These are phyloP conservation scores for Cladosporium sp. DNA, from an alignment of 2,329 filamentous ascomycete species.

Conservation along the genomic window DNA sequence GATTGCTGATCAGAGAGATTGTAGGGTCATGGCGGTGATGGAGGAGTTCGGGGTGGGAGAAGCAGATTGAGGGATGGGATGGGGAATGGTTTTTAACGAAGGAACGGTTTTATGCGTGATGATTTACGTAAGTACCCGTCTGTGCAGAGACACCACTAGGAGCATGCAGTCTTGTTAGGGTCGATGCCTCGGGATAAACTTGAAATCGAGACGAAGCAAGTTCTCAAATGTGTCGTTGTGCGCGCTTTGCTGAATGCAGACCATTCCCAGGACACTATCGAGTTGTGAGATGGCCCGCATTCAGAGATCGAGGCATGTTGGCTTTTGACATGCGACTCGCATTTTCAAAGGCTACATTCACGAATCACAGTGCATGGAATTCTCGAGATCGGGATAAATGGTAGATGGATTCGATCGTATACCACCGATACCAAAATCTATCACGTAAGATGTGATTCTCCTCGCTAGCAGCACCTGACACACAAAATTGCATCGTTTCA, in stretches of 20 bases:
- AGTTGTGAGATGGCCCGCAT: no score
- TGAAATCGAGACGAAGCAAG: no score
- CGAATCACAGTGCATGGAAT: no score
- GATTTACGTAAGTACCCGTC: no score
- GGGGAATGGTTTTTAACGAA: neutral
- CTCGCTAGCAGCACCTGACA: neutral
- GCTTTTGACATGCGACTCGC: no score
- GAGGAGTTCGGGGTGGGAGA: conserved; percentile 43
- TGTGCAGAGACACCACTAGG: neutral
- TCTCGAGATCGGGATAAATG: no score
- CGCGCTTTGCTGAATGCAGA: no score
- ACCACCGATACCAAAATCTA: conserved; percentile 9
- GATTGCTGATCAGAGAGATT: conserved; percentile 60
- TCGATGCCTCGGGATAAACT: neutral
- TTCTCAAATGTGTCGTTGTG: no score
- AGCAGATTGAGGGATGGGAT: conserved; percentile 35
- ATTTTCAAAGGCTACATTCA: no score
- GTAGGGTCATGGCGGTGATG: conserved; percentile 47
- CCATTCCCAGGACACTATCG: no score
- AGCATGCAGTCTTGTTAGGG: neutral
- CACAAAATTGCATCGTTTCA: neutral
- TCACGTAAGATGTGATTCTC: conserved; percentile 3
- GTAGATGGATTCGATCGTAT: conserved; percentile 2
- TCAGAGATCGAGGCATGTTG: no score
- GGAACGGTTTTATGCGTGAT: neutral